Evolutionary conservation across 1,284 basidiomycete genomes (phyloP).

Genomic region (Gymnopus androsaceus): DNA sequence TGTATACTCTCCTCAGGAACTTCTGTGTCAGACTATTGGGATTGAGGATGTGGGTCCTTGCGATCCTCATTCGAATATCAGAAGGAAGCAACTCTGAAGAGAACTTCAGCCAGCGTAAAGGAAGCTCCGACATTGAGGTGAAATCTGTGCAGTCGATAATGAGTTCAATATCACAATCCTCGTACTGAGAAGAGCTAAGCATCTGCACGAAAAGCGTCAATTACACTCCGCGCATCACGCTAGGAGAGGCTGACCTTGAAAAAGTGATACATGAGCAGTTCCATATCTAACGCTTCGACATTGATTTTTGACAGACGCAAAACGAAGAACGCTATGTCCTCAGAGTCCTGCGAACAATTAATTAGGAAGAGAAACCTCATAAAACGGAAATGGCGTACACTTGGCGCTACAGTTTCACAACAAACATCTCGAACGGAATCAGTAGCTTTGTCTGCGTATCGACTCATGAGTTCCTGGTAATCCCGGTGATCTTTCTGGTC

Average conservation of each 20-base stretch:
- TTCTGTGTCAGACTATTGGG: constrained; percentile 76
- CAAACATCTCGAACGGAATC: constrained; percentile 70
- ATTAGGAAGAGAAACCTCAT: not conserved
- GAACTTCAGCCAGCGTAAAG: constrained; percentile 80
- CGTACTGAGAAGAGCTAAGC: constrained; percentile 32
- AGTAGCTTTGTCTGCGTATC: constrained; percentile 64
- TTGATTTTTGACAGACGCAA: constrained; percentile 70
- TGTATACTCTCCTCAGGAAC: constrained; percentile 75
- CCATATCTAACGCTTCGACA: constrained; percentile 83
- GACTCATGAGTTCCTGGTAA: constrained; percentile 70
- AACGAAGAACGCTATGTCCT: constrained; percentile 53
- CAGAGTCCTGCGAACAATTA: constrained; percentile 41
- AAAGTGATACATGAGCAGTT: constrained; percentile 81
- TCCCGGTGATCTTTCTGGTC: constrained; percentile 57
- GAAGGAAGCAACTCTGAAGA: constrained; percentile 77
- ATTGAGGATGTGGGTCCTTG: constrained; percentile 72
- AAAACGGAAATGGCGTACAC: constrained; percentile 36
- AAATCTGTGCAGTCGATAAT: constrained; percentile 86
- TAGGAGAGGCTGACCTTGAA: constrained; percentile 58
- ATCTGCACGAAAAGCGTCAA: constrained; percentile 38
- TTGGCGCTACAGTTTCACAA: constrained; percentile 55
- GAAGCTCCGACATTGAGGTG: constrained; percentile 74
- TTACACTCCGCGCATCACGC: not conserved
- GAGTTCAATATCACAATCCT: constrained; percentile 64
- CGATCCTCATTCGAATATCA: constrained; percentile 62